Percentiles rank a stretch among this genome's conserved stretches.
phyloP scores from a whole-genome alignment of 116 monocot species.

The Posidonia oceanica region DNA sequence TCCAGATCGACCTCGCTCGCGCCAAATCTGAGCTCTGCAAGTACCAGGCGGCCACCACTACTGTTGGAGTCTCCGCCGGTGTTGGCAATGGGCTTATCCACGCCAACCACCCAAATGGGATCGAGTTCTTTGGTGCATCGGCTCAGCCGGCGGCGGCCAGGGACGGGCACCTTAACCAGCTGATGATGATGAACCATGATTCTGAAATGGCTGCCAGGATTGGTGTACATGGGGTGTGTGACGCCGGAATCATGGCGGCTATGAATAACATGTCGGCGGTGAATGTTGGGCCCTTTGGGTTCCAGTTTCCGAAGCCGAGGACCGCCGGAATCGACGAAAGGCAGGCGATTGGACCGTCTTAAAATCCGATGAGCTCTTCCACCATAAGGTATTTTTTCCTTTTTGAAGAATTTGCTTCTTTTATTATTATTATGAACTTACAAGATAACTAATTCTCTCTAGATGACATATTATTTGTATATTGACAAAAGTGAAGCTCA shows the following conservation, averaged over 20 bases:
- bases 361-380: not conserved
- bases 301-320: conserved; percentile 29
- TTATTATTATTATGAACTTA: not conserved
- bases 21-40: conserved; percentile 40
- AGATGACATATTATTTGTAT: too few relatives aligned
- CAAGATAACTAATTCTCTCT: too few relatives aligned
- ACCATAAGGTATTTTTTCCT: not conserved
- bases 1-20: conserved; percentile 28
- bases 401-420: not conserved
- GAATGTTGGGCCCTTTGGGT: conserved; percentile 21
- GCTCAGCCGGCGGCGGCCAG: not conserved
- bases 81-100: conserved; percentile 7
- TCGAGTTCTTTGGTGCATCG: conserved; percentile 7
- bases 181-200: conserved; percentile 20
- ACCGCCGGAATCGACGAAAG: conserved; percentile 42
- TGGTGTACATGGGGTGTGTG: conserved; percentile 26
- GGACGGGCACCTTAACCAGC: conserved; percentile 1
- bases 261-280: conserved; percentile 14
- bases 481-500: too few relatives aligned
- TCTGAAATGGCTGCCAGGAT: conserved; percentile 20
- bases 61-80: not conserved
- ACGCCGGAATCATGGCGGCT: conserved; percentile 29
- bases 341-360: conserved; percentile 22
- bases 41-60: conserved; percentile 27
- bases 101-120: conserved; percentile 12